Evolutionary conservation across 169 alveolate genomes (phyloP).

Genomic region (Eimeria praecox): DNA sequence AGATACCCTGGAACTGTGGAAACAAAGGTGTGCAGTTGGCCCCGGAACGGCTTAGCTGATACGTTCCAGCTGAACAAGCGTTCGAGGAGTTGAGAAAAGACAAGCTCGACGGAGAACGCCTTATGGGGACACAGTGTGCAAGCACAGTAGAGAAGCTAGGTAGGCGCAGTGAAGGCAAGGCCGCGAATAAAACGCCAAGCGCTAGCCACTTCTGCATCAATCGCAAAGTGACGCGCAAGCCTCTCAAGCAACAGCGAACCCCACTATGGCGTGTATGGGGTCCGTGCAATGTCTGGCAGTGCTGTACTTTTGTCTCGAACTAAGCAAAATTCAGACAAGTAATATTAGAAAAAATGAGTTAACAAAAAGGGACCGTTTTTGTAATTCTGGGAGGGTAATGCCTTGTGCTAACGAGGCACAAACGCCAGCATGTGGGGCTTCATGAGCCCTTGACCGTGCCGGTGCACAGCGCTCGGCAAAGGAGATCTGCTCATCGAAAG

Average conservation of each 20-base stretch:
- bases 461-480: not conserved
- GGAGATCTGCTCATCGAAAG: not conserved
- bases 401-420: not conserved
- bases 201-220: constrained; percentile 59
- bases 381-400: not conserved
- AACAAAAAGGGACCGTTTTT: not conserved
- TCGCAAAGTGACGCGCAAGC: not conserved
- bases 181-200: not conserved
- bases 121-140: not conserved
- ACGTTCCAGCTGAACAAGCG: not conserved
- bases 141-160: constrained; percentile 10
- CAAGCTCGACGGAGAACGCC: not conserved
- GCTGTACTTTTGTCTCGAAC: not conserved
- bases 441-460: not conserved
- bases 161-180: not conserved
- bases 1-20: not conserved
- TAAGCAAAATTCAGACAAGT: not conserved
- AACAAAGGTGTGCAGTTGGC: not conserved
- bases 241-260: not conserved
- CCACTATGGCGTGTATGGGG: constrained; percentile 4
- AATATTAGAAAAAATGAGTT: not conserved
- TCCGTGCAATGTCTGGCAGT: not conserved
- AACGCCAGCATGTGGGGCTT: not conserved
- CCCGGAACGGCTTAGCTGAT: not conserved
- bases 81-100: not conserved